These are phyloP conservation scores for Moniliophthora roreri DNA, from an alignment of 1,284 basidiomycete species.

Conservation along the genomic window DNA sequence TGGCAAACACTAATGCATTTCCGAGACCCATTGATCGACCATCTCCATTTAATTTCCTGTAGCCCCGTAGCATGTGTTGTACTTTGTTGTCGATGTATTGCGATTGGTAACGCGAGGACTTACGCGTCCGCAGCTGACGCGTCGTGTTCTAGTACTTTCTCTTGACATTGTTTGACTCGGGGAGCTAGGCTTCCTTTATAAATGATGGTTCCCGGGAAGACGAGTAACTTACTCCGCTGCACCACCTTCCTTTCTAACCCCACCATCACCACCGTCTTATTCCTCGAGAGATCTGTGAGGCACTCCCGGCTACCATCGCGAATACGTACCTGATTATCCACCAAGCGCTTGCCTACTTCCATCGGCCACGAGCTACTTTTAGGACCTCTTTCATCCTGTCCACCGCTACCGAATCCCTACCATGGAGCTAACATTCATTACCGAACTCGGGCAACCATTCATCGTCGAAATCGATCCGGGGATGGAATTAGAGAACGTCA, in stretches of 20 bases:
- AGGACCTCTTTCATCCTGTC: not conserved
- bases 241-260: too few species aligned
- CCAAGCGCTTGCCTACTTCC: not conserved
- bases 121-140: not conserved
- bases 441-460: constrained; percentile 75
- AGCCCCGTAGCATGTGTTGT: constrained; percentile 17
- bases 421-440: constrained; percentile 85
- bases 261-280: too few species aligned
- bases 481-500: constrained; percentile 88
- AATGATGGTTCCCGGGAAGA: not conserved
- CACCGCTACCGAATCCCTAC: constrained; percentile 10
- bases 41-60: constrained; percentile 48
- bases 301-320: too few species aligned
- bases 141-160: not conserved
- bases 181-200: not conserved
- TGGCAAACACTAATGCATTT: constrained; percentile 83
- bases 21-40: constrained; percentile 65
- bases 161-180: not conserved
- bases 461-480: constrained; percentile 81
- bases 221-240: not conserved
- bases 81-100: too few species aligned
- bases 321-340: too few species aligned
- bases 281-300: too few species aligned
- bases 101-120: too few species aligned
- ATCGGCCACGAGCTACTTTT: not conserved